Evolutionary conservation across 805 yeast genomes (phyloP).

Genomic region (Myxozyma neotropica): DNA sequence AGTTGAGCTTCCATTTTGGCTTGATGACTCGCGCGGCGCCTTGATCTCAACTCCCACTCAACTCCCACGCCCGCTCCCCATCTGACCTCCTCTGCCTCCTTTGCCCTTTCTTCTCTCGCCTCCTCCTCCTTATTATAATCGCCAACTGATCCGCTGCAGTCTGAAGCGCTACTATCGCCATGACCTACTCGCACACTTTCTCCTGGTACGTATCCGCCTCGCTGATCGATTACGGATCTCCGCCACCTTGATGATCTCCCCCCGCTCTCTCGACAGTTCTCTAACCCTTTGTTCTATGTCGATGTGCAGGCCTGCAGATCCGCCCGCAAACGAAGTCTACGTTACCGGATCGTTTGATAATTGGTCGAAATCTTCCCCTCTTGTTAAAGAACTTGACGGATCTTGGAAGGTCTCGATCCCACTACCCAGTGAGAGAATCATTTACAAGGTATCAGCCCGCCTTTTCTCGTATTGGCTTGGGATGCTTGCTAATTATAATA

Average conservation of each 20-base stretch:
- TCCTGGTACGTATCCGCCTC: conserved; percentile 28
- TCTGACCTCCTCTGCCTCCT: background rate
- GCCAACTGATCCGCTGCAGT: no score
- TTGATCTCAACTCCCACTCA: no score
- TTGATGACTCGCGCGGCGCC: no score
- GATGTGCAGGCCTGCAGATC: conserved; percentile 46
- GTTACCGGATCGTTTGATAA: conserved; percentile 73
- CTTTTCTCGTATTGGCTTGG: background rate
- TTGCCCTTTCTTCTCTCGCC: background rate
- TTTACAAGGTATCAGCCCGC: conserved; percentile 44
- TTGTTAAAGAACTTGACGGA: conserved; percentile 63
- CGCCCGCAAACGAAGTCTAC: conserved; percentile 58
- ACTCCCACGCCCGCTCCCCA: background rate
- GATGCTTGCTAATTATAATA: background rate
- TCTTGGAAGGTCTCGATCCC: conserved; percentile 65
- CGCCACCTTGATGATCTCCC: background rate
- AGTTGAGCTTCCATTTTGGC: no score
- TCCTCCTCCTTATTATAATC: background rate
- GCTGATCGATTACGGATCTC: no score
- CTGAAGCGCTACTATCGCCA: background rate
- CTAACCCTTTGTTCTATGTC: background rate
- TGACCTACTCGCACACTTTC: conserved; percentile 26
- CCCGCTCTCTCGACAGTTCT: background rate
- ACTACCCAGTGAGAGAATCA: conserved; percentile 49
- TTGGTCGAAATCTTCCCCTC: conserved; percentile 63